Conservation (phyloP, 768 basidiomycete species). For the Suillus clintonianus region DNA sequence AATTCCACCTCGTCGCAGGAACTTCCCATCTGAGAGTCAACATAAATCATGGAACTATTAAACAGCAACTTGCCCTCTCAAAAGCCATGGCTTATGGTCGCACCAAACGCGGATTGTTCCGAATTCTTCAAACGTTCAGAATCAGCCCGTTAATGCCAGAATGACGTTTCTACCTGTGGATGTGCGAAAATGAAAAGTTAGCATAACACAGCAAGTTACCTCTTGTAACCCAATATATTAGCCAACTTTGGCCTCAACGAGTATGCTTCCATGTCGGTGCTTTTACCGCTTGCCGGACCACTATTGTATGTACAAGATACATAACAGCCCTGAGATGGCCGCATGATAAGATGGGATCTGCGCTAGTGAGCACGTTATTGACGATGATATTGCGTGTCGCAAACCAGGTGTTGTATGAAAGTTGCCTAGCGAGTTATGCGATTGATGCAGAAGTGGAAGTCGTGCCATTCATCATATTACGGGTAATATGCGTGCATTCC, state of each 20-base stretch:
- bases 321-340: not conserved
- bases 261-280: not conserved
- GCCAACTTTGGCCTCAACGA: not conserved
- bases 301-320: not conserved
- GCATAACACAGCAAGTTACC: not conserved
- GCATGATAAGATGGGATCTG: not conserved
- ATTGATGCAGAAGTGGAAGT: not conserved
- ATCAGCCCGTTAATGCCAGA: not conserved
- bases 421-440: not conserved
- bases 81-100: not conserved
- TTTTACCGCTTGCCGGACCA: not conserved
- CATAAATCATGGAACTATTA: not conserved
- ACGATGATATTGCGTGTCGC: not conserved
- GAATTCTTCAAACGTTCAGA: not conserved
- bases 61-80: not conserved
- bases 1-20: not conserved
- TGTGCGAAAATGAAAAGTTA: not conserved
- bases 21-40: not conserved
- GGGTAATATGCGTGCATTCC: not conserved
- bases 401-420: not conserved
- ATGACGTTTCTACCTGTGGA: not conserved
- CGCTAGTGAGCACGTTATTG: not conserved
- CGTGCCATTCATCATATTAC: not conserved
- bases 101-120: too few relatives aligned
- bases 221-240: not conserved